Evolutionary conservation across 2,329 filamentous ascomycete species (phyloP).

Genomic region (Phaeosphaeriaceae sp.): DNA sequence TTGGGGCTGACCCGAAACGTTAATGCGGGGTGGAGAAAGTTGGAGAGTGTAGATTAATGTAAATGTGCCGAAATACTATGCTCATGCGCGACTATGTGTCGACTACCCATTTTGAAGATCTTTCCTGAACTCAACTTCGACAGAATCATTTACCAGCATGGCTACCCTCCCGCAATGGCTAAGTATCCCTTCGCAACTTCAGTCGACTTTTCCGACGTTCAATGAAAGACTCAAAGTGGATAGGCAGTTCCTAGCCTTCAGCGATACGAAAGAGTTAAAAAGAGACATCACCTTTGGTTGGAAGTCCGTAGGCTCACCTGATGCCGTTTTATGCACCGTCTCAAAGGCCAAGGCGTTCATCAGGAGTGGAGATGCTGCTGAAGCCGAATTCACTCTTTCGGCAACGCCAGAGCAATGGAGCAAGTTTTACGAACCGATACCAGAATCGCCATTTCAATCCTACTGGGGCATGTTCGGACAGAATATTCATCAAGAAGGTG

Average conservation of each 20-base stretch:
- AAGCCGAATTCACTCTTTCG: slow-evolving; percentile 48
- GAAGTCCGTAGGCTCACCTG: background rate
- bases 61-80: too few species aligned
- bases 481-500: slow-evolving; percentile 59
- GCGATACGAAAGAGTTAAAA: background rate
- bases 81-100: background rate
- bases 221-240: background rate
- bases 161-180: background rate
- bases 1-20: background rate
- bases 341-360: background rate
- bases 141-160: background rate
- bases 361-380: slow-evolving; percentile 4
- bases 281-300: background rate
- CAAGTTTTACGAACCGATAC: slow-evolving; percentile 53
- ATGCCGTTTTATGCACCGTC: background rate
- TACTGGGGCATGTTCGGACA: slow-evolving; percentile 56
- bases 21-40: background rate
- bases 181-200: background rate
- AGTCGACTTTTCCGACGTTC: background rate
- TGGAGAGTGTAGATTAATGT: background rate
- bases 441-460: slow-evolving; percentile 52
- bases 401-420: slow-evolving; percentile 56
- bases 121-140: background rate
- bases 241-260: background rate
- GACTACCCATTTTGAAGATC: background rate